Percentiles rank a stretch among this genome's conserved stretches.
These are phyloP conservation scores for Talaromyces pinophilus DNA, from an alignment of 2,329 filamentous ascomycete genomes.

Conservation along the genomic window DNA sequence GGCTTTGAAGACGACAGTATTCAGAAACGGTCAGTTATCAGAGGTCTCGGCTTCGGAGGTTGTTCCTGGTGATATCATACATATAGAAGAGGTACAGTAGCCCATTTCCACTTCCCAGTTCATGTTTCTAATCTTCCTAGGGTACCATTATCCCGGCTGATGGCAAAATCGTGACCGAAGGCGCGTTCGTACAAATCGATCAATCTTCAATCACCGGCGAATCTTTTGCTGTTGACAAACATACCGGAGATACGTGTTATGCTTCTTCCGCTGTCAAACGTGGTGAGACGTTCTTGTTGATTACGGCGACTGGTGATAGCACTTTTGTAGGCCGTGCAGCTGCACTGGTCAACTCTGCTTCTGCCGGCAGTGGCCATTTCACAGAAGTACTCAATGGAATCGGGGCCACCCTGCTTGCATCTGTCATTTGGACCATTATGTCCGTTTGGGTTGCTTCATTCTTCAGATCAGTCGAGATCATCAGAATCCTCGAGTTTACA, in stretches of 20 bases:
- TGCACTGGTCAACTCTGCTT: conserved; percentile 77
- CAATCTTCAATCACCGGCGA: conserved; percentile 91
- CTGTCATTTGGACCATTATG: conserved; percentile 78
- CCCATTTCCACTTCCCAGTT: neutral
- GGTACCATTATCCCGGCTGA: conserved; percentile 90
- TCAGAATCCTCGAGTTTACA: conserved; percentile 78
- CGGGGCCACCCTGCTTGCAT: conserved; percentile 73
- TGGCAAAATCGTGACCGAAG: conserved; percentile 79
- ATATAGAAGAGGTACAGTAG: conserved; percentile 69
- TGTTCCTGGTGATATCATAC: conserved; percentile 85
- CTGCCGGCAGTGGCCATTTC: conserved; percentile 77
- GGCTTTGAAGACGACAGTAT: conserved; percentile 81
- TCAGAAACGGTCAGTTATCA: conserved; percentile 74
- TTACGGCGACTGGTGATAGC: conserved; percentile 82
- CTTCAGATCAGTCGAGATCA: conserved; percentile 81
- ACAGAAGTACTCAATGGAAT: conserved; percentile 89
- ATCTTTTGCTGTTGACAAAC: conserved; percentile 88
- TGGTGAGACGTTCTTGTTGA: conserved; percentile 79
- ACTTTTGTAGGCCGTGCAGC: conserved; percentile 89
- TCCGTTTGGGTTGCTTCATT: conserved; percentile 84
- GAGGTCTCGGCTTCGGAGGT: conserved; percentile 82
- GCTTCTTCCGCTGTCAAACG: conserved; percentile 88
- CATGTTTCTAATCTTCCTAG: conserved; percentile 32
- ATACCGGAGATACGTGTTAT: conserved; percentile 76
- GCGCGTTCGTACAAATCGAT: conserved; percentile 84